Conservation (phyloP, 805 yeast species). For the Starmerella etchellsii region DNA sequence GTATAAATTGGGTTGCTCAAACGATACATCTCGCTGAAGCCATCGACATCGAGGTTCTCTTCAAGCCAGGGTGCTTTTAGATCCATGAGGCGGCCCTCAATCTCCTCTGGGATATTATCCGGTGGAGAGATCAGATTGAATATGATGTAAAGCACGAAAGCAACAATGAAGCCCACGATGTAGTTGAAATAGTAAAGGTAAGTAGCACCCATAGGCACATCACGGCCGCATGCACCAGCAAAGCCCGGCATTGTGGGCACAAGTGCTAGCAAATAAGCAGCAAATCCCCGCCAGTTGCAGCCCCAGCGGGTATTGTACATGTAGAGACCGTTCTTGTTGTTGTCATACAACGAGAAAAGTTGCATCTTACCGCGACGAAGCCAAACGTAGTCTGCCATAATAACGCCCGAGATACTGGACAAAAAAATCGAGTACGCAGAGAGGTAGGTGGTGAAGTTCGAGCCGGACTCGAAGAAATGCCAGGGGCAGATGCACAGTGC, state of each 20-base stretch:
- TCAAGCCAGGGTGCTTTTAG: constrained; percentile 21
- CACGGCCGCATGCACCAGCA: constrained; percentile 63
- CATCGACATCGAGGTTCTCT: constrained; percentile 19
- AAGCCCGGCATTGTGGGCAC: constrained; percentile 78
- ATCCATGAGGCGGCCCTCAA: constrained; percentile 16
- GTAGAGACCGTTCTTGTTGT: constrained; percentile 37
- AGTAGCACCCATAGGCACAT: constrained; percentile 69
- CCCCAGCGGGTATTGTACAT: constrained; percentile 47
- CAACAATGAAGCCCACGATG: constrained; percentile 57
- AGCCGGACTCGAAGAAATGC: constrained; percentile 58
- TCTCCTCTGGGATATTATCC: constrained; percentile 13
- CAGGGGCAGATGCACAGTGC: constrained; percentile 72
- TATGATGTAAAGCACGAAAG: constrained; percentile 43
- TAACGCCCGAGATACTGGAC: constrained; percentile 69
- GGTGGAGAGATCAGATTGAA: constrained; percentile 25
- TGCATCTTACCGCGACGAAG: constrained; percentile 61
- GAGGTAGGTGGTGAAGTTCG: constrained; percentile 64
- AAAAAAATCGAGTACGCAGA: constrained; percentile 74
- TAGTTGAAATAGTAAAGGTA: constrained; percentile 61
- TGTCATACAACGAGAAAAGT: constrained; percentile 51
- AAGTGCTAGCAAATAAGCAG: constrained; percentile 69
- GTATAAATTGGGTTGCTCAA: too few species aligned
- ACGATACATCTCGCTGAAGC: constrained; percentile 16
- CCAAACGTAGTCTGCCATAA: constrained; percentile 44
- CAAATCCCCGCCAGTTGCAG: constrained; percentile 71